phyloP scores from a whole-genome alignment of 345 rosid species.

The Eucalyptus leucophloia region DNA sequence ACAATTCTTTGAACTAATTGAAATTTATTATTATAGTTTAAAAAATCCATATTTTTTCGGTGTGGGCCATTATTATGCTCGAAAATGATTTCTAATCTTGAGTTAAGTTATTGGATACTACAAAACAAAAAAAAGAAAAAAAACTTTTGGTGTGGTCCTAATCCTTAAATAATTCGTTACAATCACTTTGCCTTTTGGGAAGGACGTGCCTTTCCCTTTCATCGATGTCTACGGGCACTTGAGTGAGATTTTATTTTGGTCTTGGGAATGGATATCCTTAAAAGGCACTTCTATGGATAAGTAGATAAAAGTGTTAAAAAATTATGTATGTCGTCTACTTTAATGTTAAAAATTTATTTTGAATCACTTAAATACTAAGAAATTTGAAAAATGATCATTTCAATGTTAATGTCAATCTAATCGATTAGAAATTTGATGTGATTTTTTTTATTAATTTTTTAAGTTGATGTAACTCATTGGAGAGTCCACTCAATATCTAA shows the following conservation, averaged over 20 bases:
- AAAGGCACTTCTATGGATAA: too few species aligned
- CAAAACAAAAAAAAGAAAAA: too few species aligned
- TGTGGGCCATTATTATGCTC: not conserved
- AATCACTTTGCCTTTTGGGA: not conserved
- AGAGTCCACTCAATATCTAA: rapidly evolving
- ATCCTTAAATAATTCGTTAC: not conserved
- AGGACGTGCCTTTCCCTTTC: not conserved
- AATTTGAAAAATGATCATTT: rapidly evolving
- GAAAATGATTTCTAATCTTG: not conserved
- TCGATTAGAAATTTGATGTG: rapidly evolving
- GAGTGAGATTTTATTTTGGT: too few species aligned
- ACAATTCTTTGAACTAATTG: not conserved
- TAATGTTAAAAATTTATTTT: too few species aligned
- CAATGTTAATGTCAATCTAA: rapidly evolving
- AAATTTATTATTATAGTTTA: too few species aligned
- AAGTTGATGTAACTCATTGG: rapidly evolving
- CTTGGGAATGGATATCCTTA: not conserved
- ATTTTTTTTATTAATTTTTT: too few species aligned
- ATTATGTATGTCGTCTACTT: rapidly evolving
- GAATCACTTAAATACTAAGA: rapidly evolving
- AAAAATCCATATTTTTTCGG: not conserved
- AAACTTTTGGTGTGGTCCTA: not conserved
- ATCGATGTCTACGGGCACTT: not conserved
- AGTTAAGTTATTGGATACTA: not conserved
- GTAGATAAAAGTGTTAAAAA: too few species aligned